Evolutionary conservation across 768 basidiomycete genomes (phyloP).

Genomic region (Strobilomyces dryophilus): DNA sequence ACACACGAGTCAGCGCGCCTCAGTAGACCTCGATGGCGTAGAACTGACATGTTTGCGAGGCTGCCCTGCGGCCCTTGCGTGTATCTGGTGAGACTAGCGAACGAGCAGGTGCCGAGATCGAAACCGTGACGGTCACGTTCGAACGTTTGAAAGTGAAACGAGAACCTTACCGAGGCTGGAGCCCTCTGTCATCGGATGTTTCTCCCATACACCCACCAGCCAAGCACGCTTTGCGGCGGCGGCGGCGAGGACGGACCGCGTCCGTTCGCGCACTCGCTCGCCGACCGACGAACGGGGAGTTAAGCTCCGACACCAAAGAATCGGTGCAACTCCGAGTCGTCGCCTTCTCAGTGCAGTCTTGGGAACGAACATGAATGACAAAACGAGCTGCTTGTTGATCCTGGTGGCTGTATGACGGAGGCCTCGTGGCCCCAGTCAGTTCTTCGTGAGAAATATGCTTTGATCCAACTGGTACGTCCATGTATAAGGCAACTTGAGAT

Average conservation of each 20-base stretch:
- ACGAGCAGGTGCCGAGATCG: not conserved
- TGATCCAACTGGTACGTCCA: too few relatives aligned
- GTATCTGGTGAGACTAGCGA: not conserved
- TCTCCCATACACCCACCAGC: not conserved
- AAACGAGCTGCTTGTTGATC: not conserved
- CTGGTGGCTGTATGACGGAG: not conserved
- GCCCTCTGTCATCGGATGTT: not conserved
- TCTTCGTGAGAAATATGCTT: not conserved
- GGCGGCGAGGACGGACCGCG: conserved; percentile 17
- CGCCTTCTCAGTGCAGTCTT: conserved; percentile 31
- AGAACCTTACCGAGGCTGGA: not conserved
- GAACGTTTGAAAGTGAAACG: not conserved
- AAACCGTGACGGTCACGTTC: not conserved
- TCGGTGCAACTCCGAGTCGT: conserved; percentile 4
- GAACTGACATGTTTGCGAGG: not conserved
- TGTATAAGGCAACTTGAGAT: too few relatives aligned
- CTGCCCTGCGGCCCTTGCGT: too few relatives aligned
- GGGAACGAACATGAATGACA: not conserved
- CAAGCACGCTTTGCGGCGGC: not conserved
- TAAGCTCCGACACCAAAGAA: conserved; percentile 1
- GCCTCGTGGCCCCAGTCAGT: not conserved
- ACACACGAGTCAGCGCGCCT: not conserved
- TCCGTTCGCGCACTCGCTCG: conserved; percentile 32
- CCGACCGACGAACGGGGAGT: conserved; percentile 19
- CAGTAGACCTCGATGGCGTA: not conserved